These are phyloP conservation scores for Mucor indicus DNA, from an alignment of 371 early-diverging fungal species.

Conservation along the genomic window DNA sequence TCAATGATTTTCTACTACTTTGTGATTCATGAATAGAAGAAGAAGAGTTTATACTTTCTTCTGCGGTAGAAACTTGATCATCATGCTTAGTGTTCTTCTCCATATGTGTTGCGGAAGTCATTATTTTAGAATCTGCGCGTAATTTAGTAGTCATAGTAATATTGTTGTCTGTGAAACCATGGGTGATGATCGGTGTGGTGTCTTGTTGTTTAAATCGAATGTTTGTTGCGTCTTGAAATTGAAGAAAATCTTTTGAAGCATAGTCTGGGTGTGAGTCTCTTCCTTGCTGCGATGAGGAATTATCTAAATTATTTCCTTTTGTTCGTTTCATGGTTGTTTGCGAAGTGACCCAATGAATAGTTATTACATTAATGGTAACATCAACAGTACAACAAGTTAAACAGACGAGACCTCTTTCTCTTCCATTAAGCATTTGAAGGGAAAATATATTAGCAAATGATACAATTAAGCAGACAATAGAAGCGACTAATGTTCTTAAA, in stretches of 20 bases:
- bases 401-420: slow-evolving; percentile 52
- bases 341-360: slow-evolving; percentile 63
- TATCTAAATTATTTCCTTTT: no score
- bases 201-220: no score
- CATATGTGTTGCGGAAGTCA: not conserved
- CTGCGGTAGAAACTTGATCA: not conserved
- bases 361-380: slow-evolving; percentile 55
- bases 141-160: no score
- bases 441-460: slow-evolving; percentile 51
- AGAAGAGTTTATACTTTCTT: not conserved
- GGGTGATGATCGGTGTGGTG: no score
- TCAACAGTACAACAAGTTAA: slow-evolving; percentile 54
- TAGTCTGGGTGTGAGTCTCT: no score
- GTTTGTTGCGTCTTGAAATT: no score
- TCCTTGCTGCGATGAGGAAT: no score
- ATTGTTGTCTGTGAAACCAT: no score
- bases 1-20: slow-evolving; percentile 6
- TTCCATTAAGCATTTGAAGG: slow-evolving; percentile 34
- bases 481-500: slow-evolving; percentile 45
- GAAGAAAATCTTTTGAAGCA: no score
- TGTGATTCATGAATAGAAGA: slow-evolving; percentile 11
- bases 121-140: not conserved
- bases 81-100: no score
- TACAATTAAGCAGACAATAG: slow-evolving; percentile 41
- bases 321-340: no score